Conservation (phyloP, 2,329 filamentous ascomycete genomes). For the Capronia americana region DNA sequence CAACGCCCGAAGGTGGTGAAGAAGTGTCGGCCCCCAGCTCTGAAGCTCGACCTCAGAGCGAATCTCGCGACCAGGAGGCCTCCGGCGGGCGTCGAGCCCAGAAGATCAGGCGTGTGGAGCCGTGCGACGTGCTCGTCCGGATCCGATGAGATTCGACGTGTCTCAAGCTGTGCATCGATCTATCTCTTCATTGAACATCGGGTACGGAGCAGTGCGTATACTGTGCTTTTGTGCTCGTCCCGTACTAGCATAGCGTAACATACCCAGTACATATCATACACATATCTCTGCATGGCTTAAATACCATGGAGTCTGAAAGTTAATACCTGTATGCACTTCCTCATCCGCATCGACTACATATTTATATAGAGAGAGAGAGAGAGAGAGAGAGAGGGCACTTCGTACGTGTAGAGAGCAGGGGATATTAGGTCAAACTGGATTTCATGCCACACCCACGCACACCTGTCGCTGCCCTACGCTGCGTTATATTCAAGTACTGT, state of each 20-base stretch:
- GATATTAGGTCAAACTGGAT: no score
- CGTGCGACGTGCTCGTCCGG: constrained; percentile 8
- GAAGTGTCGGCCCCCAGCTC: no score
- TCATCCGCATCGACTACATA: no score
- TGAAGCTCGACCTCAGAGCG: background rate
- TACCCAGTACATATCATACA: background rate
- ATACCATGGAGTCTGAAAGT: no score
- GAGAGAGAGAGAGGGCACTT: no score
- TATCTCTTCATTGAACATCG: background rate
- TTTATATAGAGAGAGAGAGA: no score
- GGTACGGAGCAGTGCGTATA: background rate
- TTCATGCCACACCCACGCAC: no score
- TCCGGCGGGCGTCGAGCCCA: background rate
- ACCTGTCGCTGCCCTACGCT: no score
- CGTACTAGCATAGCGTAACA: background rate
- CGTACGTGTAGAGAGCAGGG: no score
- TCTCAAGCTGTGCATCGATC: background rate
- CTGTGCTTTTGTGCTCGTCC: background rate
- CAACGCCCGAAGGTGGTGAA: background rate
- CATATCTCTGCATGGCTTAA: no score
- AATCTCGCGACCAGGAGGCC: background rate
- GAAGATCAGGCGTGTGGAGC: background rate
- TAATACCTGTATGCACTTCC: no score
- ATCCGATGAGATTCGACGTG: background rate
- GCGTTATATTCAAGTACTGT: no score